phyloP scores from a whole-genome alignment of 306 rosid genomes.

The Prunus padus region DNA sequence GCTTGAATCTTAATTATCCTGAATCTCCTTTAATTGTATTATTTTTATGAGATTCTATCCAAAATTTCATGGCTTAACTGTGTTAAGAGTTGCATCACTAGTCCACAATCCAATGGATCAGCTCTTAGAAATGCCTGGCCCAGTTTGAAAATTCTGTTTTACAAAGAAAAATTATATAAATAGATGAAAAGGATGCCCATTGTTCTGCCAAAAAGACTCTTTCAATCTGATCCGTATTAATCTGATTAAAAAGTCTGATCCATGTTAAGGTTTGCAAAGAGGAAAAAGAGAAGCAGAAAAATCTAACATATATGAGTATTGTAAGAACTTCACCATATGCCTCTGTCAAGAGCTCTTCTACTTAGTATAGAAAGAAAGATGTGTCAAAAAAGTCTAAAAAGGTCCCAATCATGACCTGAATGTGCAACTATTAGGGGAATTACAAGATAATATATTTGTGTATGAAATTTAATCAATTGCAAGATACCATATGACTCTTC shows the following conservation, averaged over 20 bases:
- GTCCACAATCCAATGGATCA: background rate
- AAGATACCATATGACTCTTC: constrained; percentile 81
- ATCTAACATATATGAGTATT: background rate
- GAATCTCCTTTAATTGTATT: background rate
- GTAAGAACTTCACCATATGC: background rate
- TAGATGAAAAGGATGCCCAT: background rate
- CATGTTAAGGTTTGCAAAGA: background rate
- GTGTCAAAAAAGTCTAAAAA: background rate
- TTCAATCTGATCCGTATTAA: too few relatives aligned
- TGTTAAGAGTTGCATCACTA: background rate
- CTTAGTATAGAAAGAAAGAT: background rate
- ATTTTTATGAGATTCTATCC: background rate
- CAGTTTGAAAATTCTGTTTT: background rate
- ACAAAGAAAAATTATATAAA: background rate
- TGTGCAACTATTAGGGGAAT: background rate
- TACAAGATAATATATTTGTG: background rate
- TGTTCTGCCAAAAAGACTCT: background rate
- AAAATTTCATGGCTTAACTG: background rate
- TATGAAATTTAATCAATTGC: background rate
- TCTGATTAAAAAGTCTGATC: background rate
- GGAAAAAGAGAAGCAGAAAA: background rate
- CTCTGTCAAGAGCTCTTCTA: background rate
- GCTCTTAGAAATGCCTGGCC: background rate
- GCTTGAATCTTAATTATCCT: background rate
- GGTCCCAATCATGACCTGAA: background rate